These are phyloP conservation scores for Sporothrix variecibatus DNA, from an alignment of 2,329 filamentous ascomycete genomes.

Conservation along the genomic window DNA sequence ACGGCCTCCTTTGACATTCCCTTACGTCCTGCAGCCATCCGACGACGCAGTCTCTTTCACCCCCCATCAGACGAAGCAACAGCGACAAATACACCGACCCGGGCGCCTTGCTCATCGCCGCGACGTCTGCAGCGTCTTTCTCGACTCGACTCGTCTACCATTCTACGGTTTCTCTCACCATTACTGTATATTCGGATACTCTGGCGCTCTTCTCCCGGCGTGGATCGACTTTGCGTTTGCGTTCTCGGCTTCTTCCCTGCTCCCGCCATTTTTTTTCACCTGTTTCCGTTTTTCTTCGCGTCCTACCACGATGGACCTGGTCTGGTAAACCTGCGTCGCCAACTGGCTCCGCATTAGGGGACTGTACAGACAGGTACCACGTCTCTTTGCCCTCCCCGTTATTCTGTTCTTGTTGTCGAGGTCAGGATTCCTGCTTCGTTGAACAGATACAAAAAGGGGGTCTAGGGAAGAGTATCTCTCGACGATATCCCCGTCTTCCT, in stretches of 20 bases:
- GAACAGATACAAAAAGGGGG: constrained; percentile 12
- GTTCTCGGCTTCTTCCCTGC: neutral
- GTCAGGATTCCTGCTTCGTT: neutral
- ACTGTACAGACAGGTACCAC: neutral
- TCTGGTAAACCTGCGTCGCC: constrained; percentile 21
- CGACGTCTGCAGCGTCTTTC: neutral
- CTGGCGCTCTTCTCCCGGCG: neutral
- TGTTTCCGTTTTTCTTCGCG: neutral
- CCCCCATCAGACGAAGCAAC: neutral
- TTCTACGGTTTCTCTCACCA: neutral
- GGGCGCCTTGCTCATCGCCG: neutral
- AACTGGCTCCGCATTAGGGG: constrained; percentile 23
- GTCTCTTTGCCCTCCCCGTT: neutral
- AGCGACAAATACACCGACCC: neutral
- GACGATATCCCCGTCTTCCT: neutral
- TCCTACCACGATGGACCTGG: constrained; percentile 20
- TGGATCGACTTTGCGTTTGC: neutral
- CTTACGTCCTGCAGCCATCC: constrained; percentile 11
- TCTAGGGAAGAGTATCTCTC: neutral
- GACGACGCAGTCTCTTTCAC: constrained; percentile 3
- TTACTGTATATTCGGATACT: neutral
- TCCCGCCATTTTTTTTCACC: neutral
- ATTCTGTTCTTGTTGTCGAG: neutral
- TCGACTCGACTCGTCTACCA: neutral
- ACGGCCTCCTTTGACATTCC: neutral